Percentiles rank a stretch among this genome's conserved stretches.
Evolutionary conservation across 805 yeast genomes (phyloP).

Genomic region (Metschnikowia baotianmanensis): DNA sequence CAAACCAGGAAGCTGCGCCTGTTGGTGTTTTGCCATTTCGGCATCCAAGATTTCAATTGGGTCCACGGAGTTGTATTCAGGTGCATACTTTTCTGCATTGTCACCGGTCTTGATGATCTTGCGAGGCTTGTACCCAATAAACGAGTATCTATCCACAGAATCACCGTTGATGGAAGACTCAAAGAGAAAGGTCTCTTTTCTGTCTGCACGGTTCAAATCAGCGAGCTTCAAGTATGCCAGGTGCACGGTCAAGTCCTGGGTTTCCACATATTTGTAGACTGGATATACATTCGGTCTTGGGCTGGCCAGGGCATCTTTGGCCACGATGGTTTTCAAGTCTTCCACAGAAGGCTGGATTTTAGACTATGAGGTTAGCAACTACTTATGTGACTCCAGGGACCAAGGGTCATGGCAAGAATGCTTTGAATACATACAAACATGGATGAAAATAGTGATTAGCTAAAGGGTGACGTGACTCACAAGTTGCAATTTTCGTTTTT

Average conservation of each 20-base stretch:
- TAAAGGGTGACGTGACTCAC: constrained; percentile 2
- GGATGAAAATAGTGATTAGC: not conserved
- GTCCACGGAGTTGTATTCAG: constrained; percentile 55
- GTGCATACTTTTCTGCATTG: constrained; percentile 31
- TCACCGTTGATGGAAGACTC: constrained; percentile 92
- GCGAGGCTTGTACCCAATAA: constrained; percentile 83
- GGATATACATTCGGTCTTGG: constrained; percentile 72
- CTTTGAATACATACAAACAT: constrained; percentile 30
- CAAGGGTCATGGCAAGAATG: no score
- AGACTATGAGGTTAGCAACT: constrained; percentile 17
- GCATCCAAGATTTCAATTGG: constrained; percentile 74
- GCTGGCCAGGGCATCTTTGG: constrained; percentile 10
- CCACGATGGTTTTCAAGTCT: constrained; percentile 27
- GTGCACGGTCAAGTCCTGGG: constrained; percentile 84
- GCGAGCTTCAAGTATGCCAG: constrained; percentile 85
- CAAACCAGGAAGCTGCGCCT: constrained; percentile 78
- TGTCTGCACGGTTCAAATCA: constrained; percentile 49
- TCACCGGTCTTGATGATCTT: constrained; percentile 84
- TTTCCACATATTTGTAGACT: constrained; percentile 67
- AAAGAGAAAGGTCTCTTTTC: constrained; percentile 72
- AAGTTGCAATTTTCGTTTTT: constrained; percentile 1
- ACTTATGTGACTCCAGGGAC: not conserved
- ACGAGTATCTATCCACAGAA: constrained; percentile 84
- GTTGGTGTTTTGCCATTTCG: constrained; percentile 63
- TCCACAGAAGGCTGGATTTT: constrained; percentile 39